These are phyloP conservation scores for Geotrichum australiense DNA, from an alignment of 1,139 yeast genomes.

Conservation along the genomic window DNA sequence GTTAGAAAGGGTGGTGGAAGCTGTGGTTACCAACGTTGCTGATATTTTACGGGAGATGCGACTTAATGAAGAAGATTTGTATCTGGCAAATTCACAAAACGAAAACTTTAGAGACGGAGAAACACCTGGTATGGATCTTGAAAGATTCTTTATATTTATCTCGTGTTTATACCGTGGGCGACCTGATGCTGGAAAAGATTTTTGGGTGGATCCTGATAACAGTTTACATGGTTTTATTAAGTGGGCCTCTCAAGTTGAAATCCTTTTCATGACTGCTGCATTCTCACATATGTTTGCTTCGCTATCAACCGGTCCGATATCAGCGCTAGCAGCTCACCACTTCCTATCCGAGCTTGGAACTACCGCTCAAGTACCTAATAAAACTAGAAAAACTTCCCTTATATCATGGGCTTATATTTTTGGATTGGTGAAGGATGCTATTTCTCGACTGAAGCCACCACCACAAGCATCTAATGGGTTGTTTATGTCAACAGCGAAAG, in stretches of 20 bases:
- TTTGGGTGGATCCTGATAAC: constrained; percentile 68
- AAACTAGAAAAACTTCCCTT: constrained; percentile 13
- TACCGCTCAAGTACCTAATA: constrained; percentile 7
- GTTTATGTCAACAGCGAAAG: constrained; percentile 19
- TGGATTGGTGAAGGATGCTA: constrained; percentile 51
- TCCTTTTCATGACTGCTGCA: constrained; percentile 76
- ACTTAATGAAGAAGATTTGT: constrained; percentile 79
- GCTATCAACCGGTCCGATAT: constrained; percentile 54
- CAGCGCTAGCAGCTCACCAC: constrained; percentile 43
- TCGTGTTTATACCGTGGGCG: constrained; percentile 63
- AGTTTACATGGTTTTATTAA: constrained; percentile 66
- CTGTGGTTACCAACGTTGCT: constrained; percentile 67
- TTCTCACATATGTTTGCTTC: constrained; percentile 75
- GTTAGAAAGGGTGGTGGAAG: constrained; percentile 43
- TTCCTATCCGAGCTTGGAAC: constrained; percentile 23
- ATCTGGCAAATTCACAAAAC: constrained; percentile 41
- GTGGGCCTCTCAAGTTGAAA: constrained; percentile 85
- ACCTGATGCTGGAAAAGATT: constrained; percentile 49
- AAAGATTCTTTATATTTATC: constrained; percentile 74
- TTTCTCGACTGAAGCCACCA: constrained; percentile 40
- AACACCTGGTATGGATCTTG: constrained; percentile 67
- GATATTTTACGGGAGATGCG: constrained; percentile 72
- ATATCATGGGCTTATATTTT: constrained; percentile 51
- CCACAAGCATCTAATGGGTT: constrained; percentile 17
- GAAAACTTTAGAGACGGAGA: constrained; percentile 24